Evolutionary conservation across 208 protist genomes (phyloP), one percentile per base, ranked within the genome.

Genomic region (Wallacemonas sp.): DNA sequence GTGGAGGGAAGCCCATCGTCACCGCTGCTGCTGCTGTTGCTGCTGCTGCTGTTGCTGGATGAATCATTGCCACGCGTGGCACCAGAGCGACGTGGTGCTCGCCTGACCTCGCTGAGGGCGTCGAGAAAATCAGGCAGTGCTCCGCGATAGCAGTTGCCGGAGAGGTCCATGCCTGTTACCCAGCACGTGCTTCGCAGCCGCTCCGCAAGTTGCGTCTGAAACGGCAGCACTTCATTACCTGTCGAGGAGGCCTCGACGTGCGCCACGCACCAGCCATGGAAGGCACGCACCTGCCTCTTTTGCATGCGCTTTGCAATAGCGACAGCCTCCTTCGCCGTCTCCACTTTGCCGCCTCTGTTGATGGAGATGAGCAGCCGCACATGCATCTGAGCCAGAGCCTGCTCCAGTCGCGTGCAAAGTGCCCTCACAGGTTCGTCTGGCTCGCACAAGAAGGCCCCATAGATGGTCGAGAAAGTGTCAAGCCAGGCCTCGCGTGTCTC

Each of bases 121-220:
- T 64, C 49, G 19, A 75, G 19, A 56, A 94, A 90, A 9, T 72
- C 80, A 2, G 44, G 21, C 65, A 86, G 94, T 21, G 26, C 28
- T n/a, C 79, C 80, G 61, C 91, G 93, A 41, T 87, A 88, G 62
- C 84, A 94, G 76, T 97, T 91, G 22, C 93, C 93, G 19, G 80
- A 86, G 66, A 97, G 84, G 73, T 97, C 91, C 34, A 93, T 63
- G 12, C 91, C 91, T 0, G 76, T 90, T 33, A 94, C 65, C 85
- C 88, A 94, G 60, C 88, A 94, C 21, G 60, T 86, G 28, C 56
- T 53, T 5, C 83, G 83, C 59, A 86, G 70, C n/a, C 51, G 19
- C 33, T 68, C 38, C 19, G 36, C 21, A 15, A 59, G 11, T 2
- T 11, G 44, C 55, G 36, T 3, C 8, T 8, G 34, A 33, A 34